Evolutionary conservation across 148 eudicot genomes (phyloP), one percentile per base, ranked within the genome.

Genomic region (Chenopodium suecicum): DNA sequence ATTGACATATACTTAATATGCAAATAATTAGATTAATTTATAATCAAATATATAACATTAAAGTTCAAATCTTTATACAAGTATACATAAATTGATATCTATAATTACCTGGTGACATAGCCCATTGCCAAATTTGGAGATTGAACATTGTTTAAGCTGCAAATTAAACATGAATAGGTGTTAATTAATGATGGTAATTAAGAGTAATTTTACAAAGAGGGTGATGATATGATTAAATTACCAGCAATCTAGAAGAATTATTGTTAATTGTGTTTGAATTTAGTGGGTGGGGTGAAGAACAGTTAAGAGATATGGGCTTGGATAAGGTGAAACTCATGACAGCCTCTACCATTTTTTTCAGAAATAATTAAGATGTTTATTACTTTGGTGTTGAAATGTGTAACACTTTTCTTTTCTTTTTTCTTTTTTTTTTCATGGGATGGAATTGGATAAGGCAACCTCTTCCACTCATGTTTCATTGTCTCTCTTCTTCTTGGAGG

Each of bases 71-170:
- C 54, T 50, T 50, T 50, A 50, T 48, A 48, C 3, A 14, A 17
- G 7, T 17, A 62, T 58, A 14, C 19, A 14, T 62, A 62, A 62
- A 62, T 62, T 22, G 25, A 22, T 11, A 2, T 62, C 5, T 2
- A 8, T 46, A 27, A 68, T 46, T 71, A 92, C 92, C 82, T 83
- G 89, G 81, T 85, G 81, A 71, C 75, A 77, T 73, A 86, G 81
- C 22, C 87, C 87, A 80, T 79, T 80, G 82, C 82, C 81, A 12
- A 90, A 86, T 72, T 85, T 81, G 75, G 88, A 84, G 71, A 73
- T 78, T 54, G 90, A 79, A 69, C 76, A 74, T 17, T 81, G 88
- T 87, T 87, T 88, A 47, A 91, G 84, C 94, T 92, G 97, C 83
- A 86, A 73, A 63, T 11, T 41, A 82, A 83, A 78, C 47, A 47